Evolutionary conservation across 306 rosid species (phyloP), one percentile per base, ranked within the genome.

Genomic region (Herpetospermum pedunculosum): DNA sequence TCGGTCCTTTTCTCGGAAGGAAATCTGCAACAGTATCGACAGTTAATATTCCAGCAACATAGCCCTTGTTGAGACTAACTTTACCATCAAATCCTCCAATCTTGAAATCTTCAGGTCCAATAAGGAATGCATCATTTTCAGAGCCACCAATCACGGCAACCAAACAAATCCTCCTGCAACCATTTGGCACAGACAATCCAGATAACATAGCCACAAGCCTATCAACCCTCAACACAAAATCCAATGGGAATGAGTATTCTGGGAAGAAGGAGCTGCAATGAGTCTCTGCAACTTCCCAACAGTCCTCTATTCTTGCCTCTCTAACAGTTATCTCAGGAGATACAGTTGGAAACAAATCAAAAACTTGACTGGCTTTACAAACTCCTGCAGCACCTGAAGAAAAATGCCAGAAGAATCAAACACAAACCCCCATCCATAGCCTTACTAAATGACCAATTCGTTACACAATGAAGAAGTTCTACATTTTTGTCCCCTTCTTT

Each of bases 201-300:
- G 91, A 92, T 10, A 91, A 76, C 97, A 95, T 89, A 32, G 85
- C 97, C 47, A 89, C 85, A 80, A 95, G 74, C 86, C 97, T 87
- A 84, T 95, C 96, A 80, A 91, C 77, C 80, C 97, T 82, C 77
- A 95, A 81, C 76, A 95, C 87, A 69, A 91, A 91, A 77, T 91
- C 96, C 70, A 95, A 77, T 13, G 99, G 99, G 83, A 95, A 95
- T 13, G 87, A 77, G 77, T 91, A 91, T 12, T 83, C 92, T 5
- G 96, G 99, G 86, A 89, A 95, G 90, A 95, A 95, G 37, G 96
- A 91, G 85, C 99, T 91, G 92, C 99, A 95, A 72, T 91, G 99
- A 75, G 96, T 95, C 90, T 95, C 97, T 23, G 97, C 99, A 78
- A 95, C 99, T 86, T 89, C 99, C 99, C 99, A 95, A 77, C 90